Conservation (phyloP, 202 grass and related monocot genomes). For the Hordeum pubiflorum region DNA sequence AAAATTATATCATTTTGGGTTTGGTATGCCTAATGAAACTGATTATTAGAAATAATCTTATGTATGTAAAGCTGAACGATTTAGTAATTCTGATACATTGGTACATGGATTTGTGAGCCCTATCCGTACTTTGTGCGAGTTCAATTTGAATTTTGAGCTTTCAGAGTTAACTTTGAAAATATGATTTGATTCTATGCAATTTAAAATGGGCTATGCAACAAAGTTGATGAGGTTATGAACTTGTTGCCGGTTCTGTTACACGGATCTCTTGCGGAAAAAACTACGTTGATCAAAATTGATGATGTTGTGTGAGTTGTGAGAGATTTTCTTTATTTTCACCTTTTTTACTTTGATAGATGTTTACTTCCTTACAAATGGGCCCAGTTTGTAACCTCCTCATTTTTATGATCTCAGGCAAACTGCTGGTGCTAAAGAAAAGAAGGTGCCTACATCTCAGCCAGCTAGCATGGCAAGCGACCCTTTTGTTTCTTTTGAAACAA, state of each 20-base stretch:
- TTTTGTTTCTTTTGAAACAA: constrained; percentile 72
- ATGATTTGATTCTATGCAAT: not conserved
- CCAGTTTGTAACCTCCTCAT: not conserved
- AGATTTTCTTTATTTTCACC: not conserved
- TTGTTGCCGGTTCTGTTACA: not conserved
- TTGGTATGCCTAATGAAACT: not conserved
- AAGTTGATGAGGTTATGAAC: not conserved
- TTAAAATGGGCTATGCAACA: not conserved
- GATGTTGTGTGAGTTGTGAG: not conserved
- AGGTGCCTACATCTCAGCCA: constrained; percentile 43
- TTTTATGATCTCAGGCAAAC: constrained; percentile 46
- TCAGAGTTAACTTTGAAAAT: not conserved
- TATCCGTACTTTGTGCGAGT: not conserved
- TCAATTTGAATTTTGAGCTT: not conserved
- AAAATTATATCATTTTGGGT: not conserved
- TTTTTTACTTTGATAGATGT: not conserved
- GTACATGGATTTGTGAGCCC: not conserved
- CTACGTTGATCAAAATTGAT: not conserved
- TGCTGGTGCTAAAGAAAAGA: constrained; percentile 42
- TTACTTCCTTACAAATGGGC: not conserved
- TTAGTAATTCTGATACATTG: not conserved
- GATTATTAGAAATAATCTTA: not conserved
- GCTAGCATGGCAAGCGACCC: constrained; percentile 48
- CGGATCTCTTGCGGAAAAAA: not conserved
- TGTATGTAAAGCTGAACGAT: not conserved